Percentiles rank a stretch among this genome's conserved stretches.
These are phyloP conservation scores for Podospora fimiseda DNA, from an alignment of 495 filamentous ascomycete genomes.

Conservation along the genomic window DNA sequence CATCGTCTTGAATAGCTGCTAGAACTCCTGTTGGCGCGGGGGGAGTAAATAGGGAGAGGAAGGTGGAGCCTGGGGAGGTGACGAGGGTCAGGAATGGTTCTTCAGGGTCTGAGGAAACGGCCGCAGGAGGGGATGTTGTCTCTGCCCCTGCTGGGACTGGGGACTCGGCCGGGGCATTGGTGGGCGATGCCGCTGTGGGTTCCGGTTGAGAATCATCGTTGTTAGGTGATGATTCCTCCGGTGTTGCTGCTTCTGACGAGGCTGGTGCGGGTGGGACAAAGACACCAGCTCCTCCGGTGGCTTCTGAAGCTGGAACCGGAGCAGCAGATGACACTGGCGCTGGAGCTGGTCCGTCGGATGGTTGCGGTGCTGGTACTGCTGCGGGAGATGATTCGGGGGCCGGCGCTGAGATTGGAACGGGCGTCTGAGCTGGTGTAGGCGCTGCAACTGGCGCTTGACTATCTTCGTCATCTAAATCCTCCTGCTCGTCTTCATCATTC, in stretches of 20 bases:
- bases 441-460: neutral
- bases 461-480: neutral
- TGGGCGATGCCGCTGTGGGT: neutral
- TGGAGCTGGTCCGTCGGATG: neutral
- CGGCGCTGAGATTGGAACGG: too few relatives aligned
- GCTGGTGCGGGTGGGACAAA: neutral
- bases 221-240: neutral
- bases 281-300: neutral
- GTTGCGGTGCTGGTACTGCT: neutral
- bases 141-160: neutral
- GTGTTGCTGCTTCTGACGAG: neutral
- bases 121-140: neutral
- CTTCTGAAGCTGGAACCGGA: neutral
- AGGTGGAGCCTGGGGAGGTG: conserved; percentile 10
- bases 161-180: neutral
- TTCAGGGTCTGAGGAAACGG: neutral
- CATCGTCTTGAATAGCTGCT: neutral
- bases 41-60: conserved; percentile 18
- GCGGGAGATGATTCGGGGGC: neutral
- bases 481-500: neutral
- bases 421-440: conserved; percentile 2
- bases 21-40: conserved; percentile 10
- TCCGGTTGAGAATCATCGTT: too few relatives aligned
- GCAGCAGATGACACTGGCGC: conserved; percentile 1
- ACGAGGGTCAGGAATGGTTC: conserved; percentile 1